Evolutionary conservation across 2,329 filamentous ascomycete genomes (phyloP).

Genomic region (Xylariaceae sp.): DNA sequence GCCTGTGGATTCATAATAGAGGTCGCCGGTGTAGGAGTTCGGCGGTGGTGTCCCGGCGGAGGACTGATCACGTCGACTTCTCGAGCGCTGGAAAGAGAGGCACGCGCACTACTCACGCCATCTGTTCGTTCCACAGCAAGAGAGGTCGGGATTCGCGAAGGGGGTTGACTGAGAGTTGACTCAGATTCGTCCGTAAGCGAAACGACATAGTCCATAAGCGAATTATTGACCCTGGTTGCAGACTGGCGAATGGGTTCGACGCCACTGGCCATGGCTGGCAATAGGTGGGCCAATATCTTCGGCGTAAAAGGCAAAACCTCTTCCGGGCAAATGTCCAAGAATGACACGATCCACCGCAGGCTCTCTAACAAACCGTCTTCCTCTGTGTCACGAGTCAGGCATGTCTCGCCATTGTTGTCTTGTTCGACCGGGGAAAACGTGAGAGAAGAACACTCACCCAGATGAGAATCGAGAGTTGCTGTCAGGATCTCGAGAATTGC

Average conservation of each 20-base stretch:
- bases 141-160: conserved; percentile 39
- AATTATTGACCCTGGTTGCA: conserved; percentile 82
- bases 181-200: conserved; percentile 71
- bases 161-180: conserved; percentile 31
- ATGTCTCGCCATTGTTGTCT: not conserved
- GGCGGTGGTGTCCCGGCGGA: conserved; percentile 46
- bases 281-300: conserved; percentile 80
- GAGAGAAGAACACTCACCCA: conserved; percentile 48
- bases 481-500: conserved; percentile 90
- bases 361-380: conserved; percentile 90
- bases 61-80: conserved; percentile 50
- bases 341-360: conserved; percentile 89
- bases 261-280: conserved; percentile 89
- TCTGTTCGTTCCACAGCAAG: conserved; percentile 43
- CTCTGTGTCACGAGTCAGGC: conserved; percentile 46
- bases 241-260: conserved; percentile 85
- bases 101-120: conserved; percentile 44
- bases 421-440: not conserved
- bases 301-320: conserved; percentile 95
- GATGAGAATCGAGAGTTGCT: conserved; percentile 75
- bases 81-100: conserved; percentile 48
- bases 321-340: conserved; percentile 94
- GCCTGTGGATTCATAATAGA: conserved; percentile 44
- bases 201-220: conserved; percentile 90
- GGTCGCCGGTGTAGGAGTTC: conserved; percentile 41